Evolutionary conservation across 2,329 filamentous ascomycete genomes (phyloP), one percentile per base, ranked within the genome.

Genomic region (Colletotrichum neosansevieriae): DNA sequence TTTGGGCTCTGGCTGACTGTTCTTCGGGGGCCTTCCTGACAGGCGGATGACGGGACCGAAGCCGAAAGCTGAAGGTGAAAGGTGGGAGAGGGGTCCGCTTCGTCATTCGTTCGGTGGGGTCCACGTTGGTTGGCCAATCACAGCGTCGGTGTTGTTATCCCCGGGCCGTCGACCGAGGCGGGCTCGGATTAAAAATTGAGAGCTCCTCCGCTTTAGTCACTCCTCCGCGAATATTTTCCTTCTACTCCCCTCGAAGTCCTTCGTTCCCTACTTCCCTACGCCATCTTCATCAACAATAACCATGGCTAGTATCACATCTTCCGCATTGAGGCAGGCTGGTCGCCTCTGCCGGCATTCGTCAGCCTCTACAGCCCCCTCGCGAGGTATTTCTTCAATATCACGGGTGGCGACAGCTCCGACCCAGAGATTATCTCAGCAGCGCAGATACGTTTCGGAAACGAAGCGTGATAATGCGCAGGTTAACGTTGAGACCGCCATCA

Each of bases 371-470:
- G 74, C 79, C 4, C 72, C 76, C 13, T 72, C 80, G 57, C 75
- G 77, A 58, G 78, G 80, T 69, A 72, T 78, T 51, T 75, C 74
- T 47, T 72, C 74, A 58, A 63, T 78, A 65, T 74, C 78, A 38
- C 76, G 79, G 73, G 76, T 77, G 71, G 74, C 77, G 62, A 73
- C 73, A 29, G 72, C 74, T 42, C 67, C 76, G 13, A 66, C 73
- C 11, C 70, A 74, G 44, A 76, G 74, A 63, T 67, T 74, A 45
- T 60, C 64, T 47, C 70, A 69, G 58, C 81, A 84, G 74, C 88
- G 93, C 77, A 86, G 83, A 74, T 97, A 97, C 86, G 94, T 97
- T 71, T 92, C 93, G 32, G 91, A 94, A 82, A 91, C 92, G 70
- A 94, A 91, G 83, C 86, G 89, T 72, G 90, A 93, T 74, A 88